A percentile compares a stretch with the other conserved stretches of the same genome.
Evolutionary conservation across 371 early-diverging fungal species (phyloP).

Genomic region (Funneliformis caledonium): DNA sequence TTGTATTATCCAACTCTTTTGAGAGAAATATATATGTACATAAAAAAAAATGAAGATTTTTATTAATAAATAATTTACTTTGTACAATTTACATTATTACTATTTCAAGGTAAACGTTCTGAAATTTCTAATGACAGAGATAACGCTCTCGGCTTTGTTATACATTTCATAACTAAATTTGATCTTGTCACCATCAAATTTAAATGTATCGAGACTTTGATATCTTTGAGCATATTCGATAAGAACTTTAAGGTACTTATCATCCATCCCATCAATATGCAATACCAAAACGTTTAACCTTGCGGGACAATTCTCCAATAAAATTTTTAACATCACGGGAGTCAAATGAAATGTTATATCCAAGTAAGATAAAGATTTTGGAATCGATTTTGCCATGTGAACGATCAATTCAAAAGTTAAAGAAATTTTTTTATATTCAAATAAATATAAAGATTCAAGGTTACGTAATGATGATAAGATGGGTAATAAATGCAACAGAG

Average conservation of each 20-base stretch:
- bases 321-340: not conserved
- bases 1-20: not conserved
- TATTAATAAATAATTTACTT: not conserved
- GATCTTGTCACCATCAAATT: not conserved
- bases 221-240: not conserved
- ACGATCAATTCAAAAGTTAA: conserved; percentile 3
- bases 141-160: not conserved
- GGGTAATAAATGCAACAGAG: not conserved
- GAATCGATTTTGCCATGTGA: not conserved
- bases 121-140: not conserved
- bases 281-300: not conserved
- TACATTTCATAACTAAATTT: not conserved
- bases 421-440: not conserved
- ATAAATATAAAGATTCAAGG: not conserved
- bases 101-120: not conserved
- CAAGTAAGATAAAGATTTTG: not conserved
- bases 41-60: too few relatives aligned
- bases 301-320: not conserved
- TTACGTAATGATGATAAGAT: not conserved
- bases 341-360: not conserved
- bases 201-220: not conserved
- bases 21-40: not conserved
- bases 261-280: not conserved
- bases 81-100: too few relatives aligned
- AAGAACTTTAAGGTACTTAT: conserved; percentile 1